These are phyloP conservation scores for Termitomyces titanicus DNA, from an alignment of 768 basidiomycete genomes.

Conservation along the genomic window DNA sequence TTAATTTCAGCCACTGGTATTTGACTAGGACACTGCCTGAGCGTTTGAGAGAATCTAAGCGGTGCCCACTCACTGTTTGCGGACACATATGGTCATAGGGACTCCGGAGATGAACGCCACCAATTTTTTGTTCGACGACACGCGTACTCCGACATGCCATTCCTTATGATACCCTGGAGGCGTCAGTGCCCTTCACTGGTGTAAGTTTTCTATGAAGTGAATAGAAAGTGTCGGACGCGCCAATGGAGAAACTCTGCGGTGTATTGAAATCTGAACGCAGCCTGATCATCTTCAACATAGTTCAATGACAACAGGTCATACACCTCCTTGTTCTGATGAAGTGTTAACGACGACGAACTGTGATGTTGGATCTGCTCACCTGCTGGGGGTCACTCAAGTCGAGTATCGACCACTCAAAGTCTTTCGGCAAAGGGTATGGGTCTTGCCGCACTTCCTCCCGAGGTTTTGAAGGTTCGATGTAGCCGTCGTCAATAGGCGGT, in stretches of 20 bases:
- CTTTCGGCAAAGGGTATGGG: conserved; percentile 82
- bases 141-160: conserved; percentile 96
- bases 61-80: conserved; percentile 59
- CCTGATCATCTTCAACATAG: conserved; percentile 96
- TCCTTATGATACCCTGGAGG: conserved; percentile 91
- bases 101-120: conserved; percentile 97
- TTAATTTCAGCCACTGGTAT: conserved; percentile 89
- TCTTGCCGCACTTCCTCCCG: conserved; percentile 82
- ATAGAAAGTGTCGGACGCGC: conserved; percentile 34
- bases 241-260: conserved; percentile 92
- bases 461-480: conserved; percentile 80
- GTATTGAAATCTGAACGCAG: conserved; percentile 96
- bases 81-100: conserved; percentile 81
- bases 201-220: background rate
- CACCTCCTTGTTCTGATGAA: conserved; percentile 81
- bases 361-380: conserved; percentile 34
- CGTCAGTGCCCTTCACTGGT: conserved; percentile 72
- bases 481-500: conserved; percentile 71
- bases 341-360: conserved; percentile 1
- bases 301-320: conserved; percentile 88
- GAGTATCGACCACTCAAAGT: conserved; percentile 87
- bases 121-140: conserved; percentile 85
- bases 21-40: conserved; percentile 14
- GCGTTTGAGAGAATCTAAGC: background rate
- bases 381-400: conserved; percentile 77